phyloP scores from a whole-genome alignment of 768 basidiomycete genomes.

The Serendipita indica region DNA sequence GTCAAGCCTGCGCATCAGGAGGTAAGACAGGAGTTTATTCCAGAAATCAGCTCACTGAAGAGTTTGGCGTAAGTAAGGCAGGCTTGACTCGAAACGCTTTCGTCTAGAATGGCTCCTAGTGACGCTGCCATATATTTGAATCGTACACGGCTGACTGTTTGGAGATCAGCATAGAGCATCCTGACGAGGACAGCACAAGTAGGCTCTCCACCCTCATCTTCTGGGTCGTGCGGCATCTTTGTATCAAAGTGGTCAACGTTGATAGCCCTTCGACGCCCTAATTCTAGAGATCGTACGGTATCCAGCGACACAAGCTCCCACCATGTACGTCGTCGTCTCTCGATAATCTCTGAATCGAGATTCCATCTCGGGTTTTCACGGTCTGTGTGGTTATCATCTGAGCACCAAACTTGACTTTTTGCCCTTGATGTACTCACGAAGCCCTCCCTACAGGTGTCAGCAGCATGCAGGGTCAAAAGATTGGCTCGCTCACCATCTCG shows the following conservation, averaged over 20 bases:
- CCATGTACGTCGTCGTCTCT: neutral
- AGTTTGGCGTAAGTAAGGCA: neutral
- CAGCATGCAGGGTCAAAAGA: no score
- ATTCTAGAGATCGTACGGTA: neutral
- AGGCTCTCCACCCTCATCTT: conserved; percentile 1
- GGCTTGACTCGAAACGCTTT: neutral
- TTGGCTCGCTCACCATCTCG: neutral
- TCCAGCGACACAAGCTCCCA: neutral
- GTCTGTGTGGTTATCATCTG: no score
- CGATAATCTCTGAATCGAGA: neutral
- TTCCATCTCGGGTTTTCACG: conserved; percentile 1
- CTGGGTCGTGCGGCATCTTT: neutral
- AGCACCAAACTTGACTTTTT: no score
- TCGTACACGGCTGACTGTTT: conserved; percentile 1
- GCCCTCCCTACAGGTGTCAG: neutral
- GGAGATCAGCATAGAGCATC: neutral
- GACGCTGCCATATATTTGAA: no score
- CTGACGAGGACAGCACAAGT: neutral
- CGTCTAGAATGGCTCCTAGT: neutral
- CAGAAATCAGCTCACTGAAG: neutral
- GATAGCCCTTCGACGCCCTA: conserved; percentile 6
- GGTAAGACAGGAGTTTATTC: neutral
- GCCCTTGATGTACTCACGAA: no score
- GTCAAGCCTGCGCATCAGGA: neutral
- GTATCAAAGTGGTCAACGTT: neutral